phyloP scores from a whole-genome alignment of 1,284 basidiomycete genomes.

The Cryptococcus sp. region DNA sequence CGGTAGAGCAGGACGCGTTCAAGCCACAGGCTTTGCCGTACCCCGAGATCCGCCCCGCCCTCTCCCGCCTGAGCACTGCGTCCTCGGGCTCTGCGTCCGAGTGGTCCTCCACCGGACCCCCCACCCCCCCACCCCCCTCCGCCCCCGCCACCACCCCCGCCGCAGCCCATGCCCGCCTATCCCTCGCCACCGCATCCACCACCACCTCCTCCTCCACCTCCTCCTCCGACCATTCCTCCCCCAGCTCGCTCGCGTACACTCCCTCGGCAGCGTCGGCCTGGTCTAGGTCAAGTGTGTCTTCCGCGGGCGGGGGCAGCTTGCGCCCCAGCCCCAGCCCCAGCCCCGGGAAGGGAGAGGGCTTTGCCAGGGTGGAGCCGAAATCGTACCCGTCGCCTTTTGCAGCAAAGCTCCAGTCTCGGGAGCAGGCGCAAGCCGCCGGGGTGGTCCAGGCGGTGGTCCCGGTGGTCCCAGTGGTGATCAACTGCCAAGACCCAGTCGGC shows the following conservation, averaged over 20 bases:
- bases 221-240: constrained; percentile 1
- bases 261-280: constrained; percentile 2
- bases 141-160: not conserved
- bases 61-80: constrained; percentile 9
- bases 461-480: too few relatives aligned
- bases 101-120: not conserved
- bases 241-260: not conserved
- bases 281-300: not conserved
- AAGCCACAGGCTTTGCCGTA: constrained; percentile 18
- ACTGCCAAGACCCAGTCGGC: too few relatives aligned
- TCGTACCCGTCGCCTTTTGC: constrained; percentile 5
- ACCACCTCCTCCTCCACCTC: constrained; percentile 8
- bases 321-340: too few relatives aligned
- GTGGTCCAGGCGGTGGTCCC: too few relatives aligned
- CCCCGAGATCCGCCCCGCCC: constrained; percentile 11
- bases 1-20: constrained; percentile 8
- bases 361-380: not conserved
- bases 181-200: not conserved
- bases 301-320: not conserved
- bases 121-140: not conserved
- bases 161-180: not conserved
- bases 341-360: not conserved
- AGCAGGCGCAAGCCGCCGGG: too few relatives aligned
- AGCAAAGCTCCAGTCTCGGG: not conserved
- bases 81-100: not conserved